Evolutionary conservation across 139 green algal species (phyloP).

Genomic region (Edaphochlamys debaryana): DNA sequence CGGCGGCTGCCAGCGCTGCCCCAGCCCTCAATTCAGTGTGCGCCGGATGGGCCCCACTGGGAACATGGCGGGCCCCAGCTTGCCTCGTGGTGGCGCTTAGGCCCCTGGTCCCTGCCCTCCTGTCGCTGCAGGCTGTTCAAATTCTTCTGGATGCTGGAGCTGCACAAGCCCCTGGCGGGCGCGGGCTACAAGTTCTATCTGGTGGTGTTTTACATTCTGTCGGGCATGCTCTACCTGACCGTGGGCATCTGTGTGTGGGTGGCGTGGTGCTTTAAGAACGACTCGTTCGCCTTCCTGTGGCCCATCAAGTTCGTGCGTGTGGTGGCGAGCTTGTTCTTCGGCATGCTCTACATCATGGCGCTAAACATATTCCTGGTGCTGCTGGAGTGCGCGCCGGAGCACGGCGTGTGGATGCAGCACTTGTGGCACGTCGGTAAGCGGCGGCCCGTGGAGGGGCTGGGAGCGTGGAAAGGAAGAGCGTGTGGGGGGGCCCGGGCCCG

Average conservation of each 20-base stretch:
- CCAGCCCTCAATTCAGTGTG: too few relatives aligned
- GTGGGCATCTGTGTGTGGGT: constrained; percentile 64
- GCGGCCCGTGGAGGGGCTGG: not conserved
- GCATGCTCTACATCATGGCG: constrained; percentile 62
- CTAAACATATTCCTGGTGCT: constrained; percentile 64
- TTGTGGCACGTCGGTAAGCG: constrained; percentile 41
- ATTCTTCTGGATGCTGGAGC: constrained; percentile 56
- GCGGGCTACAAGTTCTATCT: constrained; percentile 58
- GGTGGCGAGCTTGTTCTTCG: constrained; percentile 63
- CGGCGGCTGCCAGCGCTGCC: too few relatives aligned
- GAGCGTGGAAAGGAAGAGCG: not conserved
- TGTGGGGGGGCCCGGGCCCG: too few relatives aligned
- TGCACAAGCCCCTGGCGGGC: constrained; percentile 42
- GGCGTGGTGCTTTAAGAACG: constrained; percentile 64
- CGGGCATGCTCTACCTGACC: constrained; percentile 48
- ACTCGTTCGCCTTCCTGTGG: constrained; percentile 64
- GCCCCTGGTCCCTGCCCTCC: too few relatives aligned
- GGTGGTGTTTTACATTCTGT: constrained; percentile 60
- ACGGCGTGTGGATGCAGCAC: constrained; percentile 46
- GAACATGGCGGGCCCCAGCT: too few relatives aligned
- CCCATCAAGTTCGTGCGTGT: constrained; percentile 67
- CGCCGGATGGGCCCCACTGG: too few relatives aligned
- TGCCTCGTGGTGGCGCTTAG: too few relatives aligned
- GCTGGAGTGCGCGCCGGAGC: constrained; percentile 32
- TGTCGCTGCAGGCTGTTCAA: constrained; percentile 53